Evolutionary conservation across 495 filamentous ascomycete species (phyloP).

Genomic region (Hypoxylon rickii): DNA sequence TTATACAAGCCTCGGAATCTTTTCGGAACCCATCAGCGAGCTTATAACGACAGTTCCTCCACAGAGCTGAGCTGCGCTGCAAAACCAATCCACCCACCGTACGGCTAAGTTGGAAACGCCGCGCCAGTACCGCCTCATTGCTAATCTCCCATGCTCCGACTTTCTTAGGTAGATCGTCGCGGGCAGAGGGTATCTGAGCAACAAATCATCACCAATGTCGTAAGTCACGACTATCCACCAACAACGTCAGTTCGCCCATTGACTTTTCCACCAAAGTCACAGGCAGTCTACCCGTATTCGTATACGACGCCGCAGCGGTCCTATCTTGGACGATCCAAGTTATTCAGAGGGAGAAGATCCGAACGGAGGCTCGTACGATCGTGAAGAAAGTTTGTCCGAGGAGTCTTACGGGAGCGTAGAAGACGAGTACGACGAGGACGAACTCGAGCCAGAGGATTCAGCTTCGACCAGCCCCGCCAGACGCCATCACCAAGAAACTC

Average conservation of each 20-base stretch:
- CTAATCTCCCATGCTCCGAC: conserved; percentile 41
- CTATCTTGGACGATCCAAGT: conserved; percentile 26
- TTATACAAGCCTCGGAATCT: neutral
- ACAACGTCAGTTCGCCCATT: conserved; percentile 22
- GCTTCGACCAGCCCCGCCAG: conserved; percentile 58
- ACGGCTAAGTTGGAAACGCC: conserved; percentile 9
- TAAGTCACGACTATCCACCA: conserved; percentile 40
- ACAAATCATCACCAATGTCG: conserved; percentile 53
- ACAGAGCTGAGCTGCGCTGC: conserved; percentile 2
- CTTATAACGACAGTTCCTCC: conserved; percentile 7
- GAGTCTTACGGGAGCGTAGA: conserved; percentile 58
- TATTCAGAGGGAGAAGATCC: conserved; percentile 39
- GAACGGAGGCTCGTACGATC: conserved; percentile 20
- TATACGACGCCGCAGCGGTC: conserved; percentile 32
- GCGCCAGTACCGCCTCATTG: conserved; percentile 7
- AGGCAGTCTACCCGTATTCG: conserved; percentile 25
- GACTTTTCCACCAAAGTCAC: conserved; percentile 27
- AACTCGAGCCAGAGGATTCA: conserved; percentile 82
- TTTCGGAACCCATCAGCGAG: neutral
- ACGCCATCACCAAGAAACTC: conserved; percentile 38
- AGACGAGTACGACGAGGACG: conserved; percentile 56
- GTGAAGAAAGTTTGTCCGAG: conserved; percentile 46
- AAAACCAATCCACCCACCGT: conserved; percentile 14
- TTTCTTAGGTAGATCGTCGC: conserved; percentile 45
- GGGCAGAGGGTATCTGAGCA: conserved; percentile 45